Percentiles rank a stretch among this genome's conserved stretches.
Evolutionary conservation across 2,329 filamentous ascomycete genomes (phyloP).

Genomic region (Onygenales sp.): DNA sequence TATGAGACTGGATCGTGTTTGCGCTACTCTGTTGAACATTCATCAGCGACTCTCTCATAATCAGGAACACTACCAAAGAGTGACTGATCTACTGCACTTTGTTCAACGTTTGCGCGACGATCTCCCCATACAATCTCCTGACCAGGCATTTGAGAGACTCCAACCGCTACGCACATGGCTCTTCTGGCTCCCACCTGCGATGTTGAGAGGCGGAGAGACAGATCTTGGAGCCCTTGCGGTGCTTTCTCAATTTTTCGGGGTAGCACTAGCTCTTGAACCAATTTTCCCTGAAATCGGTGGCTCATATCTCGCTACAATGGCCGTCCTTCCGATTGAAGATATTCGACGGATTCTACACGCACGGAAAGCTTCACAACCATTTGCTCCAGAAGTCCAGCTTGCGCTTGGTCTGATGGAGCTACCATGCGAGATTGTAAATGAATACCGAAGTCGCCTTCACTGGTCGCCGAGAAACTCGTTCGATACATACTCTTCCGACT

Average conservation of each 20-base stretch:
- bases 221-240: constrained; percentile 72
- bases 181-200: constrained; percentile 85
- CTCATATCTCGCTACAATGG: constrained; percentile 75
- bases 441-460: constrained; percentile 61
- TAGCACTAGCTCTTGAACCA: constrained; percentile 77
- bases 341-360: constrained; percentile 68
- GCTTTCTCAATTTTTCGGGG: constrained; percentile 84
- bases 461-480: constrained; percentile 40
- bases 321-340: constrained; percentile 72
- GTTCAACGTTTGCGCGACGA: constrained; percentile 63
- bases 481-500: constrained; percentile 27
- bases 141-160: constrained; percentile 82
- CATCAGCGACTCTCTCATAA: constrained; percentile 59
- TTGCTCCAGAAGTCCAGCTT: constrained; percentile 50
- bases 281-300: constrained; percentile 86
- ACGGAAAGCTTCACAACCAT: constrained; percentile 52
- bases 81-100: constrained; percentile 62
- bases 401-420: constrained; percentile 62
- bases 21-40: constrained; percentile 48
- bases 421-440: constrained; percentile 58
- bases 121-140: constrained; percentile 58
- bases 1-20: constrained; percentile 56
- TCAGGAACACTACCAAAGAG: constrained; percentile 58
- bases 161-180: constrained; percentile 85
- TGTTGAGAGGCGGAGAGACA: constrained; percentile 65